Conservation (phyloP, 108 stramenopile species). For the Pseudonitzschia pungens region DNA sequence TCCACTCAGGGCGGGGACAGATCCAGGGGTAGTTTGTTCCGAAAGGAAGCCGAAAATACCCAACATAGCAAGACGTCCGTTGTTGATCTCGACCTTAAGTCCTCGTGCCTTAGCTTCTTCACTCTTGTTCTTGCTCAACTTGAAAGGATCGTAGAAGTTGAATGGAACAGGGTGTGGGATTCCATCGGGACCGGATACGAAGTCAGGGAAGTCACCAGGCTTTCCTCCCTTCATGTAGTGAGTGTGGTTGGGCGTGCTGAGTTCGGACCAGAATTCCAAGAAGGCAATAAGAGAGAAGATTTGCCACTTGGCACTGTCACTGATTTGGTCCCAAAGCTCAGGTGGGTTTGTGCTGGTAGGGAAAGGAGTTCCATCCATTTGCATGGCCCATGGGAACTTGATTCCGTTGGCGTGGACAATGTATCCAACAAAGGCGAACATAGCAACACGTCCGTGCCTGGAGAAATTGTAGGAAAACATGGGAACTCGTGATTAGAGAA, state of each 20-base stretch:
- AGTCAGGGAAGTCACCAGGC: constrained; percentile 72
- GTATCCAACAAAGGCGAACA: constrained; percentile 73
- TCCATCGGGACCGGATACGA: constrained; percentile 49
- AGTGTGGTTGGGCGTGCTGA: constrained; percentile 48
- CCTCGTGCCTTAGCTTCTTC: constrained; percentile 64
- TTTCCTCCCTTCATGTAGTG: constrained; percentile 84
- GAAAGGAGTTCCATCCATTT: constrained; percentile 66
- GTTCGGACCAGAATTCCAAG: constrained; percentile 79
- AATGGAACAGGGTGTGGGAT: constrained; percentile 83
- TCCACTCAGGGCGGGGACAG: constrained; percentile 74
- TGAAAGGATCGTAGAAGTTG: constrained; percentile 71
- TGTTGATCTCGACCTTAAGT: constrained; percentile 74
- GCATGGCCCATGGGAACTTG: constrained; percentile 77
- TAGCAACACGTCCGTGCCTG: constrained; percentile 77
- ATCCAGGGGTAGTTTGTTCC: constrained; percentile 75
- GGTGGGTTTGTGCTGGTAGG: constrained; percentile 63
- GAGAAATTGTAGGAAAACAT: not conserved
- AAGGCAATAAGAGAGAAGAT: constrained; percentile 81
- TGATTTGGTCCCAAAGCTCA: constrained; percentile 76
- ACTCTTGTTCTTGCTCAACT: constrained; percentile 52
- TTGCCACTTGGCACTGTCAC: constrained; percentile 84
- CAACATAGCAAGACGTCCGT: constrained; percentile 75
- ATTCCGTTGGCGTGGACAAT: constrained; percentile 59
- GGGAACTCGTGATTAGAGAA: not conserved
- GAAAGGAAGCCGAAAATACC: constrained; percentile 78